Evolutionary conservation across 140 eudicot species (phyloP), one percentile per base, ranked within the genome.

Genomic region (Eryngium alpinum): DNA sequence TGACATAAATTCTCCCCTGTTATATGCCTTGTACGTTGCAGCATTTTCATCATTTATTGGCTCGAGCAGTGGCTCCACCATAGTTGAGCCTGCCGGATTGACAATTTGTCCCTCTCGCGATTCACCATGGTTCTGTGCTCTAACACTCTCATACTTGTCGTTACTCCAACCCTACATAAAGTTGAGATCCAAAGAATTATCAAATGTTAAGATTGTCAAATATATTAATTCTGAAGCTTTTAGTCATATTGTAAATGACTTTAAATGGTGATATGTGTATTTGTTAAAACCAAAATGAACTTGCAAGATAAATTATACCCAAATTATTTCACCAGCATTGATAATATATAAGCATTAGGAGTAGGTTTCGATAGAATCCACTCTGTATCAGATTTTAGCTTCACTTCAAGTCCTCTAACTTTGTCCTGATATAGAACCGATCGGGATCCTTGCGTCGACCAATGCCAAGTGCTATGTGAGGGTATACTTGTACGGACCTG

Each of bases 1-100:
- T n/a, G n/a, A n/a, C n/a, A n/a, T n/a, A 84, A 82, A 90, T 90
- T 87, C 85, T 21, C 97, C 97, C 93, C 90, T 89, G 66, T 79
- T 86, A 49, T 86, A 90, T 25, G 80, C 84, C 67, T 72, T 81
- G 44, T 92, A 92, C 57, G 84, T 85, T 46, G 92, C 86, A 10
- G 92, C 89, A 74, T 86, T 92, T 44, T 85, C 75, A 62, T 87
- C 91, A 70, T 86, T 63, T 27, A 77, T 77, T 60, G 90, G 79
- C 88, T 90, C 97, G 4, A 44, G 75, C 81, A 90, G 77, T 25
- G 94, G 94, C 86, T 87, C 86, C 82, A 87, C 89, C 80, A 43
- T 43, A 24, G 77, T 43, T 24, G 77, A 43, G 52, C 38, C 52
- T 11, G 31, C n/a, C 19, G 92, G 96, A 80, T 84, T 85, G 79